Base-by-base conservation (phyloP, 306 rosid species). In the Cercis canadensis region DNA sequence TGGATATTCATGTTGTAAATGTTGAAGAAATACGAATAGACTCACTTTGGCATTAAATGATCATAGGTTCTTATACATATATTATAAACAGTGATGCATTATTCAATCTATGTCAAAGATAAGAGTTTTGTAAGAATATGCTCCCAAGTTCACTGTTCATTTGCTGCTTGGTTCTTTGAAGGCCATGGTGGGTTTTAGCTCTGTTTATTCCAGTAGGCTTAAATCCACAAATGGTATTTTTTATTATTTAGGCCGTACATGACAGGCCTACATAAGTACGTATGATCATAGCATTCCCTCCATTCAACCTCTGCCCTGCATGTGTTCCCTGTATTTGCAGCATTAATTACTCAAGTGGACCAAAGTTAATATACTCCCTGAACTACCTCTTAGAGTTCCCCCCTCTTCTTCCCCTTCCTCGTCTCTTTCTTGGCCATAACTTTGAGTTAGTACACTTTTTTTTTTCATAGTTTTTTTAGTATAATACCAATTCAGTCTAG, bases 21-120 rank as follows among this genome's bases (percentile, higher is more conserved):
- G 39, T 65, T 72, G 63, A 16, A 65, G 70, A 31, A 57, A 72
- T 57, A 17, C 7, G 55, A 47, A 46, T 12, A 46, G 44, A 65
- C 7, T 65, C 44, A 50, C 52, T 16, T 21, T 65, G 36, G 51
- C 21, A 24, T 16, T 15, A 33, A 47, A 17, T 53, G 67, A 58
- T 53, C 45, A 11, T 17, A 45, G 5, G 57, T 17, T 62, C 66
- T 49, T 45, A 34, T 33, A 44, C 15, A 12, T 13, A 68, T 29
- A 8, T 41, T 14, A 51, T 39, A 19, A 51, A 55, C 21, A 10
- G 37, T 11, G 15, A 24, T 24, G 7, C 53, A 63, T 21, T 63
- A 6, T 33, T 62, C 39, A 63, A 47, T 46, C 43, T 65, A 31
- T 65, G 61, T 50, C 34, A 12, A 15, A 40, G 55, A 47, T 58